A percentile compares a stretch with the other conserved stretches of the same genome.
These are phyloP conservation scores for Starmerella vaccinii DNA, from an alignment of 805 yeast genomes.

Conservation along the genomic window DNA sequence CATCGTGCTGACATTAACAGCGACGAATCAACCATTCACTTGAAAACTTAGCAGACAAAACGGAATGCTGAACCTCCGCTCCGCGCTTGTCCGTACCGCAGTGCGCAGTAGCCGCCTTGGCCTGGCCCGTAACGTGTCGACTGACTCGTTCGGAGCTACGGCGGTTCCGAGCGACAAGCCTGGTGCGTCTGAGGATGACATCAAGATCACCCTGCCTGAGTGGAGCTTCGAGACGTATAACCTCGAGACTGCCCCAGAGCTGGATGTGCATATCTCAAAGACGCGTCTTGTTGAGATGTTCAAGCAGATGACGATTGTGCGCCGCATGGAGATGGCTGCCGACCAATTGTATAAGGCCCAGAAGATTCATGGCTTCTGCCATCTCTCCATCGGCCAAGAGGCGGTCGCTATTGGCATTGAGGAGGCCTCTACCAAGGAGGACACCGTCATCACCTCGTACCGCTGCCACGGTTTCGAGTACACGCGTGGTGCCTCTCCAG, in stretches of 20 bases:
- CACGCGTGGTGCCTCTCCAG: conserved; percentile 90
- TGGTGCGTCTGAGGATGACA: conserved; percentile 18
- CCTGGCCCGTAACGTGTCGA: conserved; percentile 14
- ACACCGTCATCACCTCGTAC: conserved; percentile 90
- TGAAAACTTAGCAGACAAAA: conserved; percentile 1
- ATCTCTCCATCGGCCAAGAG: conserved; percentile 96
- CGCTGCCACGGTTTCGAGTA: conserved; percentile 98
- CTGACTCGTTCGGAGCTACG: conserved; percentile 21
- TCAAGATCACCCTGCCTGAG: conserved; percentile 48
- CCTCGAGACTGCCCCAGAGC: conserved; percentile 53
- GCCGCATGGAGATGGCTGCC: conserved; percentile 97
- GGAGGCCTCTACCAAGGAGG: conserved; percentile 75
- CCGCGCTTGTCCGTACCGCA: conserved; percentile 6
- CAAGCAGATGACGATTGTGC: conserved; percentile 82
- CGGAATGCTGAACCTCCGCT: conserved; percentile 17
- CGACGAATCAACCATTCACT: conserved; percentile 1
- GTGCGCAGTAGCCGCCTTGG: conserved; percentile 8
- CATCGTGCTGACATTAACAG: neutral
- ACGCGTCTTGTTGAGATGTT: conserved; percentile 78
- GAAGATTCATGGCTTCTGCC: conserved; percentile 98
- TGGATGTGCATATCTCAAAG: conserved; percentile 70
- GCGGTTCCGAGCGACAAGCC: conserved; percentile 20
- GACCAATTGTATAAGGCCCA: conserved; percentile 97
- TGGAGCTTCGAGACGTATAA: conserved; percentile 77
- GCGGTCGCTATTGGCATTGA: conserved; percentile 98